Base-by-base conservation (phyloP, 2,329 filamentous ascomycete species). In the Rhinocladiella mackenziei region DNA sequence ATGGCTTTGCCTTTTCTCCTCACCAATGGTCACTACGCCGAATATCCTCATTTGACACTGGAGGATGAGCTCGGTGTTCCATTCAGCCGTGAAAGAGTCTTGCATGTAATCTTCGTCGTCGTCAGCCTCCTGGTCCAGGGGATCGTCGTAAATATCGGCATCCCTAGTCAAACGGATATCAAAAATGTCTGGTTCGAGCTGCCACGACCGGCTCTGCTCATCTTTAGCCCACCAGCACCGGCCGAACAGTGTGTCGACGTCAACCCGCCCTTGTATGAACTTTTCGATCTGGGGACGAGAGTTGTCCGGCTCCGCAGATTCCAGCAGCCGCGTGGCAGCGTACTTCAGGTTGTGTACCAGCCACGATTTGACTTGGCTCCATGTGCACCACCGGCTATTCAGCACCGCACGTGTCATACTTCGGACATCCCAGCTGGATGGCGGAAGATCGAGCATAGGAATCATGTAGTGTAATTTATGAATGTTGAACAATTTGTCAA, bases 371-470 rank as follows among this genome's bases (percentile, higher is more conserved):
- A 42, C 39, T 29, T 35, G 39, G 11, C 31, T 31, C 30, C 39
- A 42, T n/a, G 36, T 40, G 31, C 43, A 45, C 36, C 43, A 45
- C 8, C 26, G 37, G 20, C 34, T 32, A 9, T 22, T 15, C 20
- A 45, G 25, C 17, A 45, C 37, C n/a, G 43, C 43, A n/a, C 22
- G 23, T 13, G 43, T 45, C 36, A 45, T 40, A 25, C 28, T 39
- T 35, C 43, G 36, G 18, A 39, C 23, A 17, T 39, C 30, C 43
- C 43, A 45, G 22, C 23, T 32, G 11, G 36, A 34, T 18, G 36
- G 26, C 15, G 20, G 37, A 23, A 34, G 26, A 19, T 31, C 26
- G n/a, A 40, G 30, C 19, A 33, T 30, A n/a, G 43, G 36, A 11
- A 39, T 32, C 13, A 45, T 20, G 20, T 23, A 39, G 31, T 40